Base-by-base conservation (phyloP, 2,329 filamentous ascomycete genomes). In the Pyrenophora teres region DNA sequence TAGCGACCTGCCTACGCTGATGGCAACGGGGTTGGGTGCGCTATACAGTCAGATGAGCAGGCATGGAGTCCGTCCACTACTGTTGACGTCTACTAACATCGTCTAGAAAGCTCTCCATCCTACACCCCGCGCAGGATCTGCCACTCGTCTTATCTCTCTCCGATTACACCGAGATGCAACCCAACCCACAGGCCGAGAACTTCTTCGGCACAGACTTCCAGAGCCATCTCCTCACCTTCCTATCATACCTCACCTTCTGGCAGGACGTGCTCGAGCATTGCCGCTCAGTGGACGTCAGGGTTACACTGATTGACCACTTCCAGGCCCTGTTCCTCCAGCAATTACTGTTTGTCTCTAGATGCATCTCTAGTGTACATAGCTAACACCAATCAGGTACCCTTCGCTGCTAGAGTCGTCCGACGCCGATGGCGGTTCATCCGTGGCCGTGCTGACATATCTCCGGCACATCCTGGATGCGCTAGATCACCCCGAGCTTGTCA, bases 181-280 rank as follows among this genome's bases (percentile, higher is more conserved):
- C 85, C 1, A 85, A 85, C 60, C 81, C 86, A 15, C 63, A 73
- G 64, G 83, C 92, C 59, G 84, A 91, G 64, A 86, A 85, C 74
- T 87, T 90, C 41, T 87, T 88, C 70, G 86, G 87, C 2, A 78
- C 83, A 1, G 85, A 91, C 52, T 92, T 95, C 57, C 88, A 90
- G 65, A 83, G 86, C n/a, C 90, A 97, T 64, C 84, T 97, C 67
- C 87, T 93, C 47, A 96, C 92, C 0, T 99, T 99, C 67, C 81
- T 99, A 36, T 96, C 94, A 0, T 95, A 97, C 69, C 81, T 99
- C 41, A 80, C 95, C 5, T 99, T 99, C 70, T 99, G 94, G 94
- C 94, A 99, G 76, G 94, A 99, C 72, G 92, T 97, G 30, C 79
- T 99, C 54, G 94, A 97, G 71, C 93, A 97, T 74, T 99, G 94